These are phyloP conservation scores for Rhododendron simsii DNA, from an alignment of 148 eudicot genomes.

Conservation along the genomic window DNA sequence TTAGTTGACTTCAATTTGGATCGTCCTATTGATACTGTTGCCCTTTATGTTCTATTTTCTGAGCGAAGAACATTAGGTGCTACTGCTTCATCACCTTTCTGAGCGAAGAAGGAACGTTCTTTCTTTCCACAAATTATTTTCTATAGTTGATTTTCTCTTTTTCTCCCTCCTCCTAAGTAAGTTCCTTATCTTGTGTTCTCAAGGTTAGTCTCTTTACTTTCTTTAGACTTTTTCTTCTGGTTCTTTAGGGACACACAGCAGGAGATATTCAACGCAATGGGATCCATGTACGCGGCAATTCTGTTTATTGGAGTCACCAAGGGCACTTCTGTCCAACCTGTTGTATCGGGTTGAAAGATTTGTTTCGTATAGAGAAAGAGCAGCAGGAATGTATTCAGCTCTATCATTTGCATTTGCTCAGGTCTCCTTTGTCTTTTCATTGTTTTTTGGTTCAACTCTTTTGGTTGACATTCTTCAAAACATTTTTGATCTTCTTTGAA, in stretches of 20 bases:
- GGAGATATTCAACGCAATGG: conserved; percentile 87
- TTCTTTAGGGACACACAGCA: conserved; percentile 62
- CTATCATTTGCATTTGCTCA: conserved; percentile 95
- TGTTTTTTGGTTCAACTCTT: background rate
- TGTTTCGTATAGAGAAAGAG: conserved; percentile 94
- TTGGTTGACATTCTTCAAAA: background rate
- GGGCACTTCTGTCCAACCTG: conserved; percentile 95
- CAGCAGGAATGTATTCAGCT: conserved; percentile 96
- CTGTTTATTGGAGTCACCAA: conserved; percentile 90
- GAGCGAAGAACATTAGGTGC: background rate
- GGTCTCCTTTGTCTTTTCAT: conserved; percentile 31
- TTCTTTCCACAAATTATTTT: background rate
- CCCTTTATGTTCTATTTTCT: background rate
- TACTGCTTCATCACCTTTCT: background rate
- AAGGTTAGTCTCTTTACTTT: background rate
- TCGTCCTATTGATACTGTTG: background rate
- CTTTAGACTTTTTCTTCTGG: background rate
- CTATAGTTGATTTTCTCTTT: background rate
- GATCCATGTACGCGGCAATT: conserved; percentile 85
- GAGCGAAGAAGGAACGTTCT: background rate
- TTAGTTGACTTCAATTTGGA: conserved; percentile 1
- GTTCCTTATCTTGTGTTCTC: background rate
- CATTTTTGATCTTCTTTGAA: background rate
- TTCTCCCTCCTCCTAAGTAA: background rate
- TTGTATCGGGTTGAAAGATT: conserved; percentile 89